Conservation (phyloP, 2,329 filamentous ascomycete species). For the Claviceps spartinae region DNA sequence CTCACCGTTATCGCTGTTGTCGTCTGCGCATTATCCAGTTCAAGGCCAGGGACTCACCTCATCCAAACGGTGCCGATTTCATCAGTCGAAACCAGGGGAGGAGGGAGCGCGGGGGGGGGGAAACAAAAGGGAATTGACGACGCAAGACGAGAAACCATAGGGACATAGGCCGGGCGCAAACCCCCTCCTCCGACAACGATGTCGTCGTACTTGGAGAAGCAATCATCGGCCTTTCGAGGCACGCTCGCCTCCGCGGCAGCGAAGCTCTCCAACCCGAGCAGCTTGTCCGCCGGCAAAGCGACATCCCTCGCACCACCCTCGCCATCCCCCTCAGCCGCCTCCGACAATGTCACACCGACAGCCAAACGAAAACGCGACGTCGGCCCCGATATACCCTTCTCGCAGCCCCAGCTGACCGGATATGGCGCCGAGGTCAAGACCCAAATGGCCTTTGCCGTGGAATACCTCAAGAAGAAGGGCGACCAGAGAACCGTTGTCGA, state of each 20-base stretch:
- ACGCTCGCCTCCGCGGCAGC: slow-evolving; percentile 49
- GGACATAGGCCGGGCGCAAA: neutral
- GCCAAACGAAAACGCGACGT: slow-evolving; percentile 48
- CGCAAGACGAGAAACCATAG: too few relatives aligned
- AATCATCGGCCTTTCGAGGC: slow-evolving; percentile 48
- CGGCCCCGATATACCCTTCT: slow-evolving; percentile 46
- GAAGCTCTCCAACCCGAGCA: slow-evolving; percentile 43
- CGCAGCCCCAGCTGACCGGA: slow-evolving; percentile 62
- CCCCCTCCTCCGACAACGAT: slow-evolving; percentile 25
- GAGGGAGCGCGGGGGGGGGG: neutral
- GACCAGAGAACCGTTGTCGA: slow-evolving; percentile 57
- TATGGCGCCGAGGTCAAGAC: slow-evolving; percentile 73
- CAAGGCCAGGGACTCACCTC: neutral
- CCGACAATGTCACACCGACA: slow-evolving; percentile 48
- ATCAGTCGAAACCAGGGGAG: neutral
- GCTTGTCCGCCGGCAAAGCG: slow-evolving; percentile 25
- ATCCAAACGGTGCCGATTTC: neutral
- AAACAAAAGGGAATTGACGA: neutral
- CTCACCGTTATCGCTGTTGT: neutral
- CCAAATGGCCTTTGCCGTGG: slow-evolving; percentile 75
- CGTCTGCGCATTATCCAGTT: neutral
- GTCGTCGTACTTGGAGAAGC: slow-evolving; percentile 51
- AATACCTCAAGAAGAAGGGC: slow-evolving; percentile 63
- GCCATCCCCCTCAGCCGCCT: slow-evolving; percentile 45
- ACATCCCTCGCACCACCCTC: slow-evolving; percentile 42